Conservation (phyloP, 1,139 yeast genomes). For the Yamadazyma pseudoaaseri region DNA sequence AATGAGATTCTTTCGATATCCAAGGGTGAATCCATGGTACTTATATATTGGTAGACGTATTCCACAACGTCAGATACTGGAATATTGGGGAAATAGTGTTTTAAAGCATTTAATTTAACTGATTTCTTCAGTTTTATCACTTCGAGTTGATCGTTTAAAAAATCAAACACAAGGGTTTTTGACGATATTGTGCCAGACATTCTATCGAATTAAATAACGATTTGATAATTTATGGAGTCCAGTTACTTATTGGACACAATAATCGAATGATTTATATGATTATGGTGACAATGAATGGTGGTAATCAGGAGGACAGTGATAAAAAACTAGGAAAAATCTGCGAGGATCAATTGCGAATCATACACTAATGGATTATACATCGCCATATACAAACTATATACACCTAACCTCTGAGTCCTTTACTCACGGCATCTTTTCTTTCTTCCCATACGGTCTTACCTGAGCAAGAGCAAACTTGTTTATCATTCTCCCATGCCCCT, state of each 20-base stretch:
- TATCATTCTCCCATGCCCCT: conserved; percentile 95
- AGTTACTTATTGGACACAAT: no score
- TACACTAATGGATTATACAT: no score
- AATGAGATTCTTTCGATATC: conserved; percentile 54
- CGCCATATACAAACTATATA: no score
- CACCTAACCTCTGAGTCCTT: conserved; percentile 10
- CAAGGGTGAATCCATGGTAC: conserved; percentile 29
- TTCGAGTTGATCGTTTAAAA: conserved; percentile 27
- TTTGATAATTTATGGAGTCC: no score
- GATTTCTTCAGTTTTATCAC: conserved; percentile 20
- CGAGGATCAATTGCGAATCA: no score
- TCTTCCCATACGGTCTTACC: conserved; percentile 98
- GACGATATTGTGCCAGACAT: conserved; percentile 4
- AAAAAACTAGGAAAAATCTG: no score
- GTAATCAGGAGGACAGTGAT: no score
- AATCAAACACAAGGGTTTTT: conserved; percentile 12
- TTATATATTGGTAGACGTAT: conserved; percentile 23
- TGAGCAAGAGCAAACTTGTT: conserved; percentile 89
- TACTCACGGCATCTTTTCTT: conserved; percentile 49
- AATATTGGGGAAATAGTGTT: conserved; percentile 7
- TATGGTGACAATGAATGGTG: no score
- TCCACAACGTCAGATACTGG: conserved; percentile 24
- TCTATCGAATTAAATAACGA: no score
- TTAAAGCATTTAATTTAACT: conserved; percentile 20
- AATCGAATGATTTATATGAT: no score